A percentile compares a stretch with the other conserved stretches of the same genome.
phyloP scores from a whole-genome alignment of 345 rosid species.

The Eucalyptus tenuipes region DNA sequence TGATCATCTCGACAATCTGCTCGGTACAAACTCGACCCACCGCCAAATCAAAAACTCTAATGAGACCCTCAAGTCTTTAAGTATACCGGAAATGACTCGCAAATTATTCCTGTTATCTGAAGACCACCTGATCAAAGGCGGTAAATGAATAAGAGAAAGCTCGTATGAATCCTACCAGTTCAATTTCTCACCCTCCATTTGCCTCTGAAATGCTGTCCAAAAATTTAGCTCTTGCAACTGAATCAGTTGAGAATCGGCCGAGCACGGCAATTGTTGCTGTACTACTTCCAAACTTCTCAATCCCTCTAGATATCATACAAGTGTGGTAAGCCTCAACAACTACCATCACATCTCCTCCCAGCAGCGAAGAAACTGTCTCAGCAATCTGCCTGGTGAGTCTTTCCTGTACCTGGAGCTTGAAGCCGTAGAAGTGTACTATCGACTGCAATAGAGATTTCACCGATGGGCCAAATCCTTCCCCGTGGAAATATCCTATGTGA shows the following conservation, averaged over 20 bases:
- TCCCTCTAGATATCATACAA: slow-evolving; percentile 95
- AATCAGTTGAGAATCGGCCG: slow-evolving; percentile 64
- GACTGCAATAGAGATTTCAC: slow-evolving; percentile 53
- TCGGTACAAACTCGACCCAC: background rate
- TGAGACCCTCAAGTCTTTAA: background rate
- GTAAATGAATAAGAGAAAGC: background rate
- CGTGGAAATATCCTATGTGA: slow-evolving; percentile 62
- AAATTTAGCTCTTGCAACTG: slow-evolving; percentile 43
- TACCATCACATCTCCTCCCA: slow-evolving; percentile 83
- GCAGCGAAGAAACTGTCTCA: slow-evolving; percentile 51
- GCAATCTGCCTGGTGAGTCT: slow-evolving; percentile 87
- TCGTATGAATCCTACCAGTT: background rate
- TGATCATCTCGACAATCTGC: background rate
- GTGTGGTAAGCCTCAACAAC: slow-evolving; percentile 84
- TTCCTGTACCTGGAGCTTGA: slow-evolving; percentile 98
- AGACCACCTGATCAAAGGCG: background rate
- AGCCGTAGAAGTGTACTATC: slow-evolving; percentile 74
- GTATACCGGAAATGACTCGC: background rate
- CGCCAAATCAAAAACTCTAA: background rate
- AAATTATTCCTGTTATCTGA: background rate
- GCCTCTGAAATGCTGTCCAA: slow-evolving; percentile 41
- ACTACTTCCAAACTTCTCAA: slow-evolving; percentile 87
- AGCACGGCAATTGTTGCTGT: slow-evolving; percentile 74
- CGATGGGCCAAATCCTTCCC: slow-evolving; percentile 32
- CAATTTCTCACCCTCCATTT: background rate